Evolutionary conservation across 176 grass and related monocot genomes (phyloP), one percentile per base, ranked within the genome.

Genomic region (Triticum dicoccoides): DNA sequence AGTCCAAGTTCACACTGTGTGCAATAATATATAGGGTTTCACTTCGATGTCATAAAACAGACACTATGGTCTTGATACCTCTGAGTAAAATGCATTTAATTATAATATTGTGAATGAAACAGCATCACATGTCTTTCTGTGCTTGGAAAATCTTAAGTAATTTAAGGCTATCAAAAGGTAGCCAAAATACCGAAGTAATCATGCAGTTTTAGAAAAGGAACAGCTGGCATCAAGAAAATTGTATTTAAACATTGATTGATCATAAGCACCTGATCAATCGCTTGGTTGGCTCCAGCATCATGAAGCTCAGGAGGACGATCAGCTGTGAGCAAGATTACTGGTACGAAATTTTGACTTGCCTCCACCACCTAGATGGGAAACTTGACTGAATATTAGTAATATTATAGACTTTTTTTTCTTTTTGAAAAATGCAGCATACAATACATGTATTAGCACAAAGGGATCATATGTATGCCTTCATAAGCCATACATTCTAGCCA

Each of bases 261-360:
- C 9, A 86, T 6, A 34, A 72, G 30, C 38, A 98, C 96, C 96
- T 98, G 96, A 95, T 95, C 91, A 82, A 98, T 94, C 0, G 91
- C 81, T 89, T 98, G 96, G 82, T 98, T 95, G 65, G 96, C 96
- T 87, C 96, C 96, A 84, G 81, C 90, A 86, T 91, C 96, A 80
- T 95, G 91, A 56, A 98, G 87, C 79, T 98, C 96, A 56, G 96
- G 96, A 78, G 96, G 96, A 76, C 96, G 96, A 86, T 95, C 96
- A 77, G 91, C 93, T 84, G 91, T 98, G 69, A 95, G 90, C 89
- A 98, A 76, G 65, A 98, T 75, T 88, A 95, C 67, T 84, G 96
- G 96, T 86, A 93, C 37, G 71, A 92, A 94, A 94, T 93, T 89
- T 87, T 94, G 93, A 80, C 91, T 94, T 78, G 93, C 93, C 90